Conservation (phyloP, 2,329 filamentous ascomycete species). For the Calonectria honghensis region DNA sequence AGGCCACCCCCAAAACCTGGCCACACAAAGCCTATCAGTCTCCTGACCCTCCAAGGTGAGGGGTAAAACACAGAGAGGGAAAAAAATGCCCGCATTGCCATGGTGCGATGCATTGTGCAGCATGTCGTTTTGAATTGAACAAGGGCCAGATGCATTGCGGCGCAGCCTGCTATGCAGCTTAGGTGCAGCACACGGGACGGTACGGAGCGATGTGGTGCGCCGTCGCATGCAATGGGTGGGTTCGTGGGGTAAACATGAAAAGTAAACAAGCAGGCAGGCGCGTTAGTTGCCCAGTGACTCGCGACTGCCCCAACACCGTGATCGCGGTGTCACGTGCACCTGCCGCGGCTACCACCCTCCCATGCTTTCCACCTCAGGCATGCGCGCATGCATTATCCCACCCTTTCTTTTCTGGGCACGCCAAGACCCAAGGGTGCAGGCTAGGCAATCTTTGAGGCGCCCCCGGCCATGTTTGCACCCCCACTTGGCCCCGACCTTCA, state of each 20-base stretch:
- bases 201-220: constrained; percentile 29
- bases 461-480: constrained; percentile 38
- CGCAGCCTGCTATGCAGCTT: constrained; percentile 37
- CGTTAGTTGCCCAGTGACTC: constrained; percentile 41
- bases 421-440: constrained; percentile 8
- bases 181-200: constrained; percentile 28
- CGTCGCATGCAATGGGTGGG: constrained; percentile 21
- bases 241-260: constrained; percentile 50
- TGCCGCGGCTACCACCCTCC: neutral
- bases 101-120: constrained; percentile 54
- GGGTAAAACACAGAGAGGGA: constrained; percentile 53
- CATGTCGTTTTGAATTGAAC: constrained; percentile 53
- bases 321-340: constrained; percentile 51
- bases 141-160: constrained; percentile 44
- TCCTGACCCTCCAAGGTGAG: constrained; percentile 53
- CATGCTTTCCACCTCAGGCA: constrained; percentile 16
- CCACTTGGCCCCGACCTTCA: constrained; percentile 42
- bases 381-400: constrained; percentile 19
- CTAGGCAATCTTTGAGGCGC: constrained; percentile 23
- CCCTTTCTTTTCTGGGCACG: constrained; percentile 23
- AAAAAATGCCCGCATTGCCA: constrained; percentile 45
- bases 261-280: constrained; percentile 55
- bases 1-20: constrained; percentile 41
- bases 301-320: constrained; percentile 22
- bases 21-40: constrained; percentile 43